These are phyloP conservation scores for Erysiphe pulchra DNA, from an alignment of 2,329 filamentous ascomycete species.

Conservation along the genomic window DNA sequence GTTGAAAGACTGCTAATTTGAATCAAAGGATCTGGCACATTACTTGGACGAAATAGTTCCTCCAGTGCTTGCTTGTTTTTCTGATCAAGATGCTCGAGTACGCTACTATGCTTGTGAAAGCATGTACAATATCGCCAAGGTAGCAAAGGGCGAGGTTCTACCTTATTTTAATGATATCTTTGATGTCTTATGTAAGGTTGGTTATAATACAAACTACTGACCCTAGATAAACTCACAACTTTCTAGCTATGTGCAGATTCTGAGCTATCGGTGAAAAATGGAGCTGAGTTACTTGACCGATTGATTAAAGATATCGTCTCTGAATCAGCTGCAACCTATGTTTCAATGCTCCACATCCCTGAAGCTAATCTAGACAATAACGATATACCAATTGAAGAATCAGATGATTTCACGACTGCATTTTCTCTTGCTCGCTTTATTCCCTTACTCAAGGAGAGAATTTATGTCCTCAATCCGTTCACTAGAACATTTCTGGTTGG, in stretches of 20 bases:
- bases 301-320: constrained; percentile 91
- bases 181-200: constrained; percentile 83
- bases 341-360: constrained; percentile 55
- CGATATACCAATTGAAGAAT: constrained; percentile 19
- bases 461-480: constrained; percentile 83
- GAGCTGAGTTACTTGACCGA: constrained; percentile 80
- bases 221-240: constrained; percentile 1
- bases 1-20: constrained; percentile 1
- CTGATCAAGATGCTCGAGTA: constrained; percentile 89
- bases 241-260: constrained; percentile 73
- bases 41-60: constrained; percentile 89
- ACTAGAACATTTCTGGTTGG: constrained; percentile 86
- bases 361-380: constrained; percentile 20
- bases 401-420: constrained; percentile 44
- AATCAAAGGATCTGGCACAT: constrained; percentile 52
- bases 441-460: constrained; percentile 76
- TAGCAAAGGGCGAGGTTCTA: constrained; percentile 90
- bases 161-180: constrained; percentile 98
- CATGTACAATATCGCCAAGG: constrained; percentile 99
- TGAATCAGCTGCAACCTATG: constrained; percentile 82
- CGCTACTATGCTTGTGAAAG: constrained; percentile 97
- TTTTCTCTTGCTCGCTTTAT: constrained; percentile 85
- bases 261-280: constrained; percentile 93
- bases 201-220: constrained; percentile 4
- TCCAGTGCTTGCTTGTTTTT: constrained; percentile 89